Evolutionary conservation across 257 asterid genomes (phyloP), one percentile per base, ranked within the genome.

Genomic region (Petunia axillaris): DNA sequence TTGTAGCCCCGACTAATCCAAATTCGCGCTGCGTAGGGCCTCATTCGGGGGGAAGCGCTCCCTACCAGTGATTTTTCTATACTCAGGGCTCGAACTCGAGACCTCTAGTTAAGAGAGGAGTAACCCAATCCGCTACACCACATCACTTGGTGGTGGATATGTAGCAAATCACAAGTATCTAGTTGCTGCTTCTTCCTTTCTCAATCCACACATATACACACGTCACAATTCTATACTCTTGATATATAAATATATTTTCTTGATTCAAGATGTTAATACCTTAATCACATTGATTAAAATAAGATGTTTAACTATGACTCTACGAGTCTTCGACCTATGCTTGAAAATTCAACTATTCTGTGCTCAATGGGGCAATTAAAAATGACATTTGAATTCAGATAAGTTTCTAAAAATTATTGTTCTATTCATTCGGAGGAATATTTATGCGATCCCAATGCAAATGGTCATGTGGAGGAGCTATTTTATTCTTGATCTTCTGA

Each of bases 391-490:
- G 7, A 48, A 71, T 48, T 35, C 43, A 71, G 40, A 48, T 71
- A n/a, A 10, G 13, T 10, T 9, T 52, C 11, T 52, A 52, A 13
- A 6, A 35, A 1, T 5, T 39, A 11, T 71, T 60, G 65, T 48
- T 70, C 15, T 46, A 16, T 5, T 71, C 35, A 71, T 16, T 48
- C 48, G 77, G 44, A 48, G 77, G 77, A 71, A 48, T 71, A 71
- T 71, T 71, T 48, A 71, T 71, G 77, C 35, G 77, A 71, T 71
- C 60, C 60, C 60, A 13, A 71, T 71, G 60, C 77, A 71, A 48
- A 71, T 35, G 60, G 44, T 48, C 44, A 44, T 71, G 43, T 71
- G 77, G 11, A 48, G 77, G 11, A 48, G 6, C 5, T 71, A 35
- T 71, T 71, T 7, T 25, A 48, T 71, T 35, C 43, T 35, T 5